Evolutionary conservation across 192 early-diverging fungal genomes (phyloP).

Genomic region (Backusella australiensis): DNA sequence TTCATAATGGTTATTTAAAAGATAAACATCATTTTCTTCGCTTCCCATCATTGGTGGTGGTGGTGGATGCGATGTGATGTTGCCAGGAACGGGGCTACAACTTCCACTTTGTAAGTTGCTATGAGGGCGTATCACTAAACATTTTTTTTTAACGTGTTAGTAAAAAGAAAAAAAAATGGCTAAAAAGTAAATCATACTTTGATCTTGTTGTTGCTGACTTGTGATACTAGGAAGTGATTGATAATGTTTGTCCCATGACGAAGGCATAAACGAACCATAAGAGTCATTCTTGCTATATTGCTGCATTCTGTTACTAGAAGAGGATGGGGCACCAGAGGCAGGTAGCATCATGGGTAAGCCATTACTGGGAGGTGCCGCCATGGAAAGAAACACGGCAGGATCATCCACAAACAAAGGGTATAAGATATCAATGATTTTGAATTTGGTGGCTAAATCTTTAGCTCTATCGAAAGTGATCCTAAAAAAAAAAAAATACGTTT

Average conservation of each 20-base stretch:
- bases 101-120: constrained; percentile 19
- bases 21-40: constrained; percentile 25
- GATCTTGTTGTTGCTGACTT: constrained; percentile 9
- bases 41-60: neutral
- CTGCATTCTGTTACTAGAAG: neutral
- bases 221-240: constrained; percentile 22
- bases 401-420: constrained; percentile 76
- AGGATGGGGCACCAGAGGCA: neutral
- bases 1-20: constrained; percentile 28
- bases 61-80: neutral
- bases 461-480: constrained; percentile 64
- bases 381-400: constrained; percentile 62
- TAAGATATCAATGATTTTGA: constrained; percentile 66
- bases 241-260: constrained; percentile 21
- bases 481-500: neutral
- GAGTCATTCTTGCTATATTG: neutral
- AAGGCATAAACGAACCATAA: constrained; percentile 7
- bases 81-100: constrained; percentile 24
- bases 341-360: neutral
- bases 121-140: constrained; percentile 12
- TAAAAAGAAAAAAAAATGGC: neutral
- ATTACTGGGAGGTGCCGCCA: neutral
- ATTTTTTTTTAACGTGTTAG: neutral
- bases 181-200: neutral
- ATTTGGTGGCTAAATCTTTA: constrained; percentile 61